Evolutionary conservation across 768 basidiomycete genomes (phyloP), one percentile per base, ranked within the genome.

Genomic region (Hygrophoropsis aurantiaca): DNA sequence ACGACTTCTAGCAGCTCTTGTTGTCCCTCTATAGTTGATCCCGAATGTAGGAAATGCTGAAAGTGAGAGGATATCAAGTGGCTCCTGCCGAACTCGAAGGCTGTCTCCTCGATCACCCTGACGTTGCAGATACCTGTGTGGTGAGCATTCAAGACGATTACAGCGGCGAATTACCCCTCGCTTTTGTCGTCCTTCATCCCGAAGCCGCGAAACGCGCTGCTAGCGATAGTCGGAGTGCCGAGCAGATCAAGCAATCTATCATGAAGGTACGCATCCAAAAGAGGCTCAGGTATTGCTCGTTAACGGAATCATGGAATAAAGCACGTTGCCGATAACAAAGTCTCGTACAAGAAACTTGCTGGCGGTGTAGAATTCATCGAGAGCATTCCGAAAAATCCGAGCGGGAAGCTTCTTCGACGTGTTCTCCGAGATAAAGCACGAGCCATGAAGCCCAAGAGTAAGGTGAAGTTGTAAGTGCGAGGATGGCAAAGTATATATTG

Each of bases 101-200:
- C 0, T 83, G 83, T 59, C 68, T 85, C 40, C 70, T 87, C 27
- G 58, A 72, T 27, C 83, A 85, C 55, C 71, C 75, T 9, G 79
- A 81, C 49, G 83, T 89, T 10, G 67, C 64, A 3, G 84, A 84
- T 56, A 71, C 71, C 1, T 84, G 84, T 53, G 81, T 86, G 7
- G 82, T 90, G 6, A 78, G 84, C 4, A 59, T 87, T 16, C 74
- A 74, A 1, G 85, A 90, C 55, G 87, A 89, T 19, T 88, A 84
- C 59, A 85, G 77, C 47, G 87, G 88, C 15, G 87, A 91, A 59
- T 54, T 87, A 10, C 87, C 89, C 0, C 57, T 86, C 44, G 87
- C 88, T 7, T 90, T 79, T 59, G 68, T 90, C 19, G 84, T 84
- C 3, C 73, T 81, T 15, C 66, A 67, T 38, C 55, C 61, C 4